Evolutionary conservation across 2,329 filamentous ascomycete genomes (phyloP), one percentile per base, ranked within the genome.

Genomic region (Cladophialophora exuberans): DNA sequence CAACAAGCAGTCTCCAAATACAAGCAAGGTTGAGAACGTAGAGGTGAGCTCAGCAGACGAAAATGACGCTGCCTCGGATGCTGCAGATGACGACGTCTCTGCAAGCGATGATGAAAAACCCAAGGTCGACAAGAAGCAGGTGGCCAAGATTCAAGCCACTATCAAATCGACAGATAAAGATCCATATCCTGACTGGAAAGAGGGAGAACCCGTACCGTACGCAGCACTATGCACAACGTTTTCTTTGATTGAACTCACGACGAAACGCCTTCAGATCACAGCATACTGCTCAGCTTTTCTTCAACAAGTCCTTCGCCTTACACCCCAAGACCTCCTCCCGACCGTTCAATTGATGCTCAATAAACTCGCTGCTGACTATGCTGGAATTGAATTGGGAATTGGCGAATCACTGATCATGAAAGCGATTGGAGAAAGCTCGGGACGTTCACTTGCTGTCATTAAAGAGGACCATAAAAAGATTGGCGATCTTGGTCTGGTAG

Each of bases 321-420:
- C 91, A 0, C 94, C 94, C 0, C 80, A 86, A 13, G 94, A 99
- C 69, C 80, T 99, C 17, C 80, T 97, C 1, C 86, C 92, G 0
- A 96, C 90, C 0, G 86, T 97, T 20, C 80, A 96, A 60, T 83
- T 99, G 25, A 97, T 99, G 94, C 89, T 96, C 72, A 97, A 97
- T 75, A 97, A 97, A 71, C 83, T 99, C 22, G 94, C 94, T 2
- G 93, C 94, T 2, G 94, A 99, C 68, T 99, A 97, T 70, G 88
- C 92, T 38, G 94, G 94, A 17, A 92, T 99, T 60, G 94, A 99
- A 73, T 81, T 99, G 25, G 94, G 94, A n/a, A 99, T 99, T 65
- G 94, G 94, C 53, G 94, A 99, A 73, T 97, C 93, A 0, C 75
- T 99, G 23, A 97, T 99, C 66, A 97, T 97, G 92, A 99, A 97